phyloP scores from a whole-genome alignment of 2,329 filamentous ascomycete species.

The Emericellopsis cladophorae region DNA sequence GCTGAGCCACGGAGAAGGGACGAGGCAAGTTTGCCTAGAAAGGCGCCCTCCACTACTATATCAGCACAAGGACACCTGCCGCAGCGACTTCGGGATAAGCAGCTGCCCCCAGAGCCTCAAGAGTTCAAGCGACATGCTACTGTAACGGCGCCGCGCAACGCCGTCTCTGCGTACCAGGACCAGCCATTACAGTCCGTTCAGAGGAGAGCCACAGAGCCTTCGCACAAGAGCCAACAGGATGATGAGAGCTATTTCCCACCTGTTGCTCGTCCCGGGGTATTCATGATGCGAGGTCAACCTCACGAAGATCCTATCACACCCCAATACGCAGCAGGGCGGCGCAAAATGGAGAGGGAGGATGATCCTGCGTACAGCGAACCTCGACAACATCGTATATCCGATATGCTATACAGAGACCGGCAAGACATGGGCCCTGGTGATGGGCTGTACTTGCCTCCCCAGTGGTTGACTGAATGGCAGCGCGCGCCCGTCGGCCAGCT shows the following conservation, averaged over 20 bases:
- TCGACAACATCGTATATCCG: conserved; percentile 23
- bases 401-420: conserved; percentile 26
- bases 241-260: background rate
- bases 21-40: background rate
- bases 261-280: background rate
- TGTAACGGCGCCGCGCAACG: background rate
- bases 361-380: conserved; percentile 14
- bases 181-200: conserved; percentile 1
- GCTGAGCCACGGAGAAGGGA: background rate
- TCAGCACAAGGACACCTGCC: conserved; percentile 1
- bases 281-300: background rate
- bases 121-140: conserved; percentile 4
- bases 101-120: conserved; percentile 16
- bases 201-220: conserved; percentile 3
- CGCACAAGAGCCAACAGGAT: background rate
- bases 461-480: conserved; percentile 62
- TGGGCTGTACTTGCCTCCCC: conserved; percentile 44
- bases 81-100: conserved; percentile 15
- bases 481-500: conserved; percentile 52
- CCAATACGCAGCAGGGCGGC: conserved; percentile 6
- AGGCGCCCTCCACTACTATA: background rate
- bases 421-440: conserved; percentile 32
- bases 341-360: conserved; percentile 14
- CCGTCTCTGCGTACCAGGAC: conserved; percentile 2
- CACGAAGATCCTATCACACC: background rate